Evolutionary conservation across 345 rosid genomes (phyloP), one percentile per base, ranked within the genome.

Genomic region (Melaleuca quinquenervia): DNA sequence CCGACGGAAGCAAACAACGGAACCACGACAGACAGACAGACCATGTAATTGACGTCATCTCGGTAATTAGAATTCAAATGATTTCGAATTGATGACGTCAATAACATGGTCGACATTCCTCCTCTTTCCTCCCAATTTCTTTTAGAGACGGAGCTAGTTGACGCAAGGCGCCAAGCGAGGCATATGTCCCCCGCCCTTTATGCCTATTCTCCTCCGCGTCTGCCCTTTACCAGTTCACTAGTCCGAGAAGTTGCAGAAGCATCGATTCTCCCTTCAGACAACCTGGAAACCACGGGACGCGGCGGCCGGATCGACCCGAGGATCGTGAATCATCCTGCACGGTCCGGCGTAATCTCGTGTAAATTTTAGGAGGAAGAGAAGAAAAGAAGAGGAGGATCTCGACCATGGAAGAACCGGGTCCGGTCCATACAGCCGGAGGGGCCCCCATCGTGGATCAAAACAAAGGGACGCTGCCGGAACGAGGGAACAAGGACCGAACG

Each of bases 341-440:
- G 1, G 36, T 58, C 18, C 0, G 41, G 41, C 4, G 41, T 41
- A 41, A 55, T 55, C 27, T 55, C 0, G 6, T 55, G 62, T 1
- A 41, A 0, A 1, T 55, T 55, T 0, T 54, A 0, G 0, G 0
- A 24, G 62, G 3, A 3, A 55, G 8, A 55, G 0, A 21, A 0
- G 0, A 0, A 24, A 27, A 5, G 3, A 55, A 22, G 24, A 55
- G 24, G 27, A 55, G 62, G 27, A 24, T 24, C 13, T 10, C 41
- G 41, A 41, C 41, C 41, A 41, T 41, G 41, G 41, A 41, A 41
- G 4, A 41, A 41, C 41, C 2, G 41, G 41, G 41, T 41, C 41
- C 41, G 41, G 41, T 41, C 41, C 41, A 41, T 4, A 41, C 41
- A 4, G 41, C 41, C n/a, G n/a, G 41, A 41, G 4, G 41, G 41